Evolutionary conservation across 1,284 basidiomycete species (phyloP).

Genomic region (Phylloboletellus chloephorus): DNA sequence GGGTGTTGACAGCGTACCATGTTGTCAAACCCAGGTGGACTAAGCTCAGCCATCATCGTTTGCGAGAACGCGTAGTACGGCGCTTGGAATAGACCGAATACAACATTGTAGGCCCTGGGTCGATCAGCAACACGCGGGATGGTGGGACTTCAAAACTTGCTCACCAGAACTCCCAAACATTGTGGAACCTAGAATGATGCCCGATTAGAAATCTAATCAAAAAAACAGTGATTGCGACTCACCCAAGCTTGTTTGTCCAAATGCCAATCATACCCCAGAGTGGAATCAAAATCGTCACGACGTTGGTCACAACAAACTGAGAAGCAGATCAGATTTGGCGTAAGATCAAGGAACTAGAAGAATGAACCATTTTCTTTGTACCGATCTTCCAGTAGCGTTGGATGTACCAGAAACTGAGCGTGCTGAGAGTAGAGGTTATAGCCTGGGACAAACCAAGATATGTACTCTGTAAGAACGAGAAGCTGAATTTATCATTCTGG

Average conservation of each 20-base stretch:
- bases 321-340: background rate
- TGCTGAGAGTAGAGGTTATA: slow-evolving; percentile 64
- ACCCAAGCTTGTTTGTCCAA: slow-evolving; percentile 73
- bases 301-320: slow-evolving; percentile 72
- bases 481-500: slow-evolving; percentile 71
- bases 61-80: slow-evolving; percentile 84
- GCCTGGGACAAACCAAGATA: slow-evolving; percentile 74
- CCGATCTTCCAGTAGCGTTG: slow-evolving; percentile 71
- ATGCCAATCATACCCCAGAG: slow-evolving; percentile 86
- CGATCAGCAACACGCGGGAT: slow-evolving; percentile 2
- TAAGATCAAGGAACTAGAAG: background rate
- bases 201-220: background rate
- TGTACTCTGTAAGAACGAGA: slow-evolving; percentile 72
- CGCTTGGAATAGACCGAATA: slow-evolving; percentile 58
- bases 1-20: slow-evolving; percentile 43
- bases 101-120: slow-evolving; percentile 25
- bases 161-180: slow-evolving; percentile 80
- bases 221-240: slow-evolving; percentile 13
- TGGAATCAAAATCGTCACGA: slow-evolving; percentile 72
- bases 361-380: slow-evolving; percentile 67
- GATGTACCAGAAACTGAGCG: slow-evolving; percentile 75
- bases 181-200: slow-evolving; percentile 55
- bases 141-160: slow-evolving; percentile 5
- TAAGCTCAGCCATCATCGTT: slow-evolving; percentile 84
- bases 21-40: slow-evolving; percentile 78